Evolutionary conservation across 768 basidiomycete genomes (phyloP).

Genomic region (Dioszegia crocea): DNA sequence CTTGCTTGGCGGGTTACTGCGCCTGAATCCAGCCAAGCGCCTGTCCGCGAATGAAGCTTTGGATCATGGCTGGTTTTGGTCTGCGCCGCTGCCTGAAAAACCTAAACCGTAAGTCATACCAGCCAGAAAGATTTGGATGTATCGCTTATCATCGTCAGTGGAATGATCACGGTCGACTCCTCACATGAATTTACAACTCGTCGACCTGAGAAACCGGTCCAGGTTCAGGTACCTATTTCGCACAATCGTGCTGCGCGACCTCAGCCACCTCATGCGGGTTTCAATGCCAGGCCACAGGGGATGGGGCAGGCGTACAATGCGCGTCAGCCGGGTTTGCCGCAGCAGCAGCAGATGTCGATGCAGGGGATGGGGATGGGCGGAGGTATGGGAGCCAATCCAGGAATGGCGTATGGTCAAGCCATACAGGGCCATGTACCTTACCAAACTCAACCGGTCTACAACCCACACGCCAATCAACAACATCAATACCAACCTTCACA

Average conservation of each 20-base stretch:
- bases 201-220: neutral
- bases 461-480: too few species aligned
- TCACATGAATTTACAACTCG: slow-evolving; percentile 41
- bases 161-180: slow-evolving; percentile 30
- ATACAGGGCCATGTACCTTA: too few species aligned
- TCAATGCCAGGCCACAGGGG: too few species aligned
- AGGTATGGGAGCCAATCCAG: too few species aligned
- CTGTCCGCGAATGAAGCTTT: slow-evolving; percentile 81
- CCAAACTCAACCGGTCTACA: too few species aligned
- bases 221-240: neutral
- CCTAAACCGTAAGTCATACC: slow-evolving; percentile 39
- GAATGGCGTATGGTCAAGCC: too few species aligned
- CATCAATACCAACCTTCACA: neutral
- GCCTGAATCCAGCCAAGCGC: slow-evolving; percentile 75
- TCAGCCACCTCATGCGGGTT: too few species aligned
- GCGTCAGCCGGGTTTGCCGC: too few species aligned
- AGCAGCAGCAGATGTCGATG: too few species aligned
- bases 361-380: too few species aligned
- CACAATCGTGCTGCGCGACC: too few species aligned
- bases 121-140: neutral
- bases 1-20: slow-evolving; percentile 73
- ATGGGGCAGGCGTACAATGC: too few species aligned
- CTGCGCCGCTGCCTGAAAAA: slow-evolving; percentile 65
- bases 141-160: slow-evolving; percentile 14
- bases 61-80: slow-evolving; percentile 93